A percentile compares a stretch with the other conserved stretches of the same genome.
These are phyloP conservation scores for Cercospora zeae-maydis DNA, from an alignment of 2,329 filamentous ascomycete genomes.

Conservation along the genomic window DNA sequence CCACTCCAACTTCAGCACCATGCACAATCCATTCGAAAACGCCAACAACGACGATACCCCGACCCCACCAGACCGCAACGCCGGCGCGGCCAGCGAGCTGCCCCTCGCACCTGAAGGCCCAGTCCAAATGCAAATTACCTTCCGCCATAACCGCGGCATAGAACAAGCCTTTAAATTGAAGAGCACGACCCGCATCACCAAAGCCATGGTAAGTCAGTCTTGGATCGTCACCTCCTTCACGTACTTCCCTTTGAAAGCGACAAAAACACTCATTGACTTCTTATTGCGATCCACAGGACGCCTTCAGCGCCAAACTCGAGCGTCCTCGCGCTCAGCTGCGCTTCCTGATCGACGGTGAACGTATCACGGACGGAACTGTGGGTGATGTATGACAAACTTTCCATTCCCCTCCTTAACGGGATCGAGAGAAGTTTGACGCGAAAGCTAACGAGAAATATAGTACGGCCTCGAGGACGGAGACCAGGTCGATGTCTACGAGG, in stretches of 20 bases:
- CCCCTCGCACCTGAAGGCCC: neutral
- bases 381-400: conserved; percentile 18
- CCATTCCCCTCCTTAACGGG: neutral
- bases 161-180: conserved; percentile 29
- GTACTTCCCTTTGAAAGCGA: too few relatives aligned
- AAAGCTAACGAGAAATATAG: conserved; percentile 15
- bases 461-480: conserved; percentile 26
- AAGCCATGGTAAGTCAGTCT: conserved; percentile 24
- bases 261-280: neutral
- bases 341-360: conserved; percentile 28
- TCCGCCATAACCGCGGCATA: conserved; percentile 22
- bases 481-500: conserved; percentile 24
- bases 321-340: conserved; percentile 15
- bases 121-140: conserved; percentile 15
- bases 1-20: neutral
- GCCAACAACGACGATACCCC: neutral
- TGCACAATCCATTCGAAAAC: neutral
- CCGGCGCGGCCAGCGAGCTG: neutral
- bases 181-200: conserved; percentile 23
- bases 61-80: neutral
- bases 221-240: neutral
- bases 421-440: neutral
- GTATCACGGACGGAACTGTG: conserved; percentile 22
- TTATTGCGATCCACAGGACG: conserved; percentile 4
- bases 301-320: conserved; percentile 19